Conservation (phyloP, 2,329 filamentous ascomycete genomes). For the Trichoderma arundinaceum region DNA sequence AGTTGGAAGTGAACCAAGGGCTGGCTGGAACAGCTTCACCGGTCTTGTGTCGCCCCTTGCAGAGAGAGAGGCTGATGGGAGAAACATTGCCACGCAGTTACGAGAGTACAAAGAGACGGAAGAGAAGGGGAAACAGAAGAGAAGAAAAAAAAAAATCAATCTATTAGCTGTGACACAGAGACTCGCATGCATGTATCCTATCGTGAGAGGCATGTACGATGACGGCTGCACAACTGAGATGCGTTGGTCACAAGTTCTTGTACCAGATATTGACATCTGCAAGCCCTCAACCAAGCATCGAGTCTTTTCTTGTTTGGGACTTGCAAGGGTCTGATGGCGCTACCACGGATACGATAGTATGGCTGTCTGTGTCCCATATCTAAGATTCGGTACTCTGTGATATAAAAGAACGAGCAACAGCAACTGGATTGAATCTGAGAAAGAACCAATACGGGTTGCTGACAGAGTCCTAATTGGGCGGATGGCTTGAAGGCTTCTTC, state of each 20-base stretch:
- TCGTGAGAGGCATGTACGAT: too few relatives aligned
- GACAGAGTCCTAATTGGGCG: neutral
- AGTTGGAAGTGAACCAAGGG: neutral
- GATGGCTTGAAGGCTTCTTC: neutral
- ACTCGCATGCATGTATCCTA: too few relatives aligned
- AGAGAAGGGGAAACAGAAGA: neutral
- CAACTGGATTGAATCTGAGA: neutral
- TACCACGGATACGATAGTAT: neutral
- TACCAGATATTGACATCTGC: slow-evolving; percentile 5
- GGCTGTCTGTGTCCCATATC: neutral
- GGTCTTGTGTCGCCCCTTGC: slow-evolving; percentile 8
- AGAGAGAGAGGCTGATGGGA: slow-evolving; percentile 10
- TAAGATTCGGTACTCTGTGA: too few relatives aligned
- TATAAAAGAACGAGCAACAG: too few relatives aligned
- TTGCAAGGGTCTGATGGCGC: neutral
- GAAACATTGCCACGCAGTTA: neutral
- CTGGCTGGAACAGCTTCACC: slow-evolving; percentile 6
- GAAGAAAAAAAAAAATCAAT: neutral
- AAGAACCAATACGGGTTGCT: too few relatives aligned
- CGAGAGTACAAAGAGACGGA: too few relatives aligned
- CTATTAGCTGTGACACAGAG: neutral
- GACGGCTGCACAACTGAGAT: neutral
- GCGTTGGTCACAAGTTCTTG: neutral
- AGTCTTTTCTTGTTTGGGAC: neutral
- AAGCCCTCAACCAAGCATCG: neutral